Base-by-base conservation (phyloP, 768 basidiomycete species). In the Boletus patriciae region DNA sequence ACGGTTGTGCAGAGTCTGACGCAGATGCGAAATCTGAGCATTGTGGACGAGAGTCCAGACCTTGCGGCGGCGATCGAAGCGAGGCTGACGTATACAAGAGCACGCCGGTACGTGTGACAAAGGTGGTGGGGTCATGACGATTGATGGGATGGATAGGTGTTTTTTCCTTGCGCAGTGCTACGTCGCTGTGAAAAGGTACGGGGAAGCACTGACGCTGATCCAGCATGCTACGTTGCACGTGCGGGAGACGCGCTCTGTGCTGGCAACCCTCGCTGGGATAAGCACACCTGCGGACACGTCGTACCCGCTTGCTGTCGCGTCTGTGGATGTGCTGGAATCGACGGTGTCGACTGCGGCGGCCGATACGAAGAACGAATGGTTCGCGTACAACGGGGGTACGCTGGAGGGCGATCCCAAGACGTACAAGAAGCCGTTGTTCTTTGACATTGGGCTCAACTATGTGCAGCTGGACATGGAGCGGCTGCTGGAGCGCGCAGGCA, bases 391-490 rank as follows among this genome's bases (percentile, higher is more conserved):
- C 64, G 90, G 91, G 3, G 91, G 91, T 3, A 74, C 78, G 7
- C 63, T 74, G 34, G 70, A 76, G 13, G 68, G 69, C 0, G 77
- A 81, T 46, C 67, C 76, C 47, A 78, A 80, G 64, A 71, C 77
- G 38, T 77, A 86, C 66, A 86, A 87, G 76, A 96, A 96, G 68
- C 92, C 92, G 16, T 66, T 93, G 40, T 97, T 98, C 77, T 97
- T 95, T 73, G 92, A 97, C 69, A 89, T 93, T 58, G 94, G 93
- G 18, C 84, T 94, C 65, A 97, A 96, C 73, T 97, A 96, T 67
- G 86, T 92, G 52, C 84, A 90, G 60, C 72, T 94, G 57, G 90
- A 94, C 65, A 87, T 94, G 85, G 88, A 91, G 44, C 75, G 82
- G 49, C 72, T 97, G 55, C 74, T 84, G 64, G 81, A 80, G 55